A percentile compares a stretch with the other conserved stretches of the same genome.
phyloP scores from a whole-genome alignment of 2,329 filamentous ascomycete genomes.

The Pseudogymnoascus sp. region DNA sequence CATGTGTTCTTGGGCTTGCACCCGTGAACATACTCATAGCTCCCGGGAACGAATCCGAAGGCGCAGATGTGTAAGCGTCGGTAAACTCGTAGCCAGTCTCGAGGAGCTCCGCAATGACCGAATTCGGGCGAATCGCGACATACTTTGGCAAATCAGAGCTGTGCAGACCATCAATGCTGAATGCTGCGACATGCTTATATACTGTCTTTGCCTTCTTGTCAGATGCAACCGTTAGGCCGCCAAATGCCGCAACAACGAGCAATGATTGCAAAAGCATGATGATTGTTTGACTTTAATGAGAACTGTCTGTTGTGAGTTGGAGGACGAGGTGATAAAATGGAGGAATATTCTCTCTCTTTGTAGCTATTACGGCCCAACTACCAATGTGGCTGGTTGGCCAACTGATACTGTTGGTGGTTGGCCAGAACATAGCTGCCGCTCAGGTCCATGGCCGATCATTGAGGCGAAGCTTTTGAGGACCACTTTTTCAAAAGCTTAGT shows the following conservation, averaged over 20 bases:
- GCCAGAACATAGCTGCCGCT: too few species aligned
- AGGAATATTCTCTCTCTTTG: background rate
- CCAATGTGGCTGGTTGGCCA: too few species aligned
- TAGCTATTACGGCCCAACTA: too few species aligned
- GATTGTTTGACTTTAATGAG: conserved; percentile 6
- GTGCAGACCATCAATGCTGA: conserved; percentile 23
- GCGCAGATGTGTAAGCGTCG: conserved; percentile 21
- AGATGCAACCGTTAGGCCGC: conserved; percentile 1
- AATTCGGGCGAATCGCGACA: conserved; percentile 16
- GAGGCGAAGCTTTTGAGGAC: background rate
- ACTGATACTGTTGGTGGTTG: too few species aligned
- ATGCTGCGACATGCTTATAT: conserved; percentile 20
- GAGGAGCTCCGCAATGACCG: conserved; percentile 18
- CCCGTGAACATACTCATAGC: conserved; percentile 20
- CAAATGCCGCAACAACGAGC: conserved; percentile 7
- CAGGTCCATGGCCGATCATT: background rate
- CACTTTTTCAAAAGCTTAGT: background rate
- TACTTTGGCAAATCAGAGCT: conserved; percentile 20
- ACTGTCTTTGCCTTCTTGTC: conserved; percentile 10
- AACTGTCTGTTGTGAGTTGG: background rate
- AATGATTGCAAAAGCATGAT: conserved; percentile 13
- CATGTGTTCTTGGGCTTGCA: conserved; percentile 18
- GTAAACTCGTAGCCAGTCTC: conserved; percentile 21
- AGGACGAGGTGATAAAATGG: background rate
- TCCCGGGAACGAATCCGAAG: conserved; percentile 26